A percentile compares a stretch with the other conserved stretches of the same genome.
phyloP scores from a whole-genome alignment of 2,329 filamentous ascomycete species.

The Apiospora sp. region DNA sequence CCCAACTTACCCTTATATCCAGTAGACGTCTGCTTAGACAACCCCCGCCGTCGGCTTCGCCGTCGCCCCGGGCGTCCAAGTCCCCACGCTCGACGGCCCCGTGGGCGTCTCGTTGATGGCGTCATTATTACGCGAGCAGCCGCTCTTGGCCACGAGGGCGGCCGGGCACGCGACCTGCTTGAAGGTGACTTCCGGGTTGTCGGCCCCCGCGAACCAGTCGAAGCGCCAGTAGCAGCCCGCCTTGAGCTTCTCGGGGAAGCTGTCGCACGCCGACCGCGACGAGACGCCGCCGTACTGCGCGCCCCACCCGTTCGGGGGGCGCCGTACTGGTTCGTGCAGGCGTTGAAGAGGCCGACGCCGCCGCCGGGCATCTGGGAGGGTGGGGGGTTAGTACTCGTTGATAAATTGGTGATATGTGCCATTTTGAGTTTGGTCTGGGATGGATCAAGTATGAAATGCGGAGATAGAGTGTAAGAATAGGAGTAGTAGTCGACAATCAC shows the following conservation, averaged over 20 bases:
- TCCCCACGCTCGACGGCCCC: conserved; percentile 38
- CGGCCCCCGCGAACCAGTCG: conserved; percentile 67
- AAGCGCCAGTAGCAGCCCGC: conserved; percentile 69
- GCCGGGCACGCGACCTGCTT: conserved; percentile 63
- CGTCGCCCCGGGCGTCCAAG: conserved; percentile 35
- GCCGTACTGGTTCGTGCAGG: conserved; percentile 53
- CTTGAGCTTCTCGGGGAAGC: conserved; percentile 61
- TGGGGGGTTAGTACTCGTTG: background rate
- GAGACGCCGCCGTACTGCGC: conserved; percentile 65
- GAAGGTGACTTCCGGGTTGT: conserved; percentile 65
- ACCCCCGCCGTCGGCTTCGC: background rate
- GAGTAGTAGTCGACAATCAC: background rate
- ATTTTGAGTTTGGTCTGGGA: too few relatives aligned
- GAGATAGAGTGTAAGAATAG: too few relatives aligned
- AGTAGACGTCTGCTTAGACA: too few relatives aligned
- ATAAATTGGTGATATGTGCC: background rate
- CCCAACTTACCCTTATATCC: too few relatives aligned
- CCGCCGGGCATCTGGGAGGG: conserved; percentile 54
- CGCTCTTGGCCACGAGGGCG: conserved; percentile 52
- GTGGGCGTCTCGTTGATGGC: conserved; percentile 45
- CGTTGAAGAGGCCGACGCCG: conserved; percentile 62
- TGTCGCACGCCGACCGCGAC: conserved; percentile 57
- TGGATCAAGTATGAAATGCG: background rate
- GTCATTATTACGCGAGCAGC: conserved; percentile 43
- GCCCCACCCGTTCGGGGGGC: conserved; percentile 61